These are phyloP conservation scores for Blastocystis sp. DNA, from an alignment of 352 stramenopile species.

Conservation along the genomic window DNA sequence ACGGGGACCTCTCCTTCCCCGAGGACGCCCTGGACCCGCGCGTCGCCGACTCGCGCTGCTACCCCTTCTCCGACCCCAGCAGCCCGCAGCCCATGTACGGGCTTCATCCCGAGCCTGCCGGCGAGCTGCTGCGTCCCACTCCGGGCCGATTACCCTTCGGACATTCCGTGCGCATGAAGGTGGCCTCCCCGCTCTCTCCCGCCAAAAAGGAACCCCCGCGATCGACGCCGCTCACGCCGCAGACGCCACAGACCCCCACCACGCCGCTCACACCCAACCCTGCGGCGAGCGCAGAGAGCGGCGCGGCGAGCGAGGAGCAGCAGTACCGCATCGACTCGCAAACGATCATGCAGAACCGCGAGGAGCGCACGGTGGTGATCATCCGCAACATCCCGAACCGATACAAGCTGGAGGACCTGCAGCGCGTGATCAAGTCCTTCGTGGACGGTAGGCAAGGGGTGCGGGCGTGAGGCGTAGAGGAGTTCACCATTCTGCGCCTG, in stretches of 20 bases:
- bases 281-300: not conserved
- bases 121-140: not conserved
- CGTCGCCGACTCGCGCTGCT: not conserved
- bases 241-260: not conserved
- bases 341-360: conserved; percentile 51
- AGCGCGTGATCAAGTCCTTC: conserved; percentile 28
- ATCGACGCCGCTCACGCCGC: not conserved
- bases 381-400: conserved; percentile 70
- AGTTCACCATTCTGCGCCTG: conserved; percentile 53
- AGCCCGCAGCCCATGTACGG: conserved; percentile 49
- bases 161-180: not conserved
- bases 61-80: conserved; percentile 36
- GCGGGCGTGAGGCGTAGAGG: conserved; percentile 22
- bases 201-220: not conserved
- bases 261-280: not conserved
- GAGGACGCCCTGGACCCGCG: not conserved
- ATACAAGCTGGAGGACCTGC: conserved; percentile 66
- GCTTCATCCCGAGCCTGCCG: not conserved
- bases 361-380: conserved; percentile 61
- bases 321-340: conserved; percentile 52
- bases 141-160: not conserved
- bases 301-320: not conserved
- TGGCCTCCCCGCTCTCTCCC: not conserved
- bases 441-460: conserved; percentile 3
- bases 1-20: not conserved